Base-by-base conservation (phyloP, 1,284 basidiomycete genomes). In the Ceraceosorus guamensis region DNA sequence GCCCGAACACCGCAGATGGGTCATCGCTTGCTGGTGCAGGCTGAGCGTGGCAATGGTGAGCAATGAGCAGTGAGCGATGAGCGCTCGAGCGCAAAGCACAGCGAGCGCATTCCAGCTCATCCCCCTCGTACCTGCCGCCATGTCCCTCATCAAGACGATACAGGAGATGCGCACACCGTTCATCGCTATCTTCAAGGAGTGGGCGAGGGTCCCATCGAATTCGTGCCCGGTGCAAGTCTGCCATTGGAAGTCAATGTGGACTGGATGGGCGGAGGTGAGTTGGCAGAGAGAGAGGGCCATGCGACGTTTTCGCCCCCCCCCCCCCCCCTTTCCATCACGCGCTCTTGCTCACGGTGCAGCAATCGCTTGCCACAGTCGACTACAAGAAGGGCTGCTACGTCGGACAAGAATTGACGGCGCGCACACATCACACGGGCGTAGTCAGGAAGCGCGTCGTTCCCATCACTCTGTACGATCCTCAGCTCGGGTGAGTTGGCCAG, bases 381-480 rank as follows among this genome's bases (percentile, higher is more conserved):
- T 96, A 96, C 76, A 82, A 88, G 50, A 98, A 99, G 78, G 95
- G 95, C 5, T 99, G 95, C 77, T 98, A 97, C 73, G 85, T 98
- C 1, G 95, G 95, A 3, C 95, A 99, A 79, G 95, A 98, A 71
- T 80, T 98, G 44, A 97, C 93, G 0, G 92, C 96, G 2, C 83
- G 95, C 33, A 97, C 93, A 24, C 93, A 95, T 76, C 91, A 96
- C 75, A 96, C 88, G 1, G 95, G 95, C 6, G 83, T 88, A 13
- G 81, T 96, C 31, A 82, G 95, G 56, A 98, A 98, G 78, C 85
- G 95, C 16, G 87, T 93, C 48, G 79, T 93, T 6, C 91, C 92
- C 2, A 82, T 96, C 0, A 30, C 44, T 2, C 52, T 76, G 45
- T 65, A 67, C 43, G 52, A 39, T 5, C 46, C 53, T 1, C 52